phyloP scores from a whole-genome alignment of 2,329 filamentous ascomycete genomes.

The Epichloe amarillans region DNA sequence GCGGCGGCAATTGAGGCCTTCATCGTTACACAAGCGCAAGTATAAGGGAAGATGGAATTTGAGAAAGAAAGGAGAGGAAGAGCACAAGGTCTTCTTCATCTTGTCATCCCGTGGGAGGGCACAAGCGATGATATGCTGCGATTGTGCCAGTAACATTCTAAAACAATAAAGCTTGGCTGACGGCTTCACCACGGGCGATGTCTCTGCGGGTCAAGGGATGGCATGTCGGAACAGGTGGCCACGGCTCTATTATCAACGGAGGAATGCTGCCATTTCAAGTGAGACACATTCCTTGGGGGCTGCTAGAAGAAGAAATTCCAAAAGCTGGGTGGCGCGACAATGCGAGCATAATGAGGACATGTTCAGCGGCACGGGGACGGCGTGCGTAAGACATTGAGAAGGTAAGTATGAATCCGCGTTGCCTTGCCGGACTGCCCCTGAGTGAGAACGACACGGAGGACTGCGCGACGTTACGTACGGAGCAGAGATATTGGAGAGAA shows the following conservation, averaged over 20 bases:
- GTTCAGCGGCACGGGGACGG: not conserved
- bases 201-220: not conserved
- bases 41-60: too few relatives aligned
- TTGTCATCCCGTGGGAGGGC: too few relatives aligned
- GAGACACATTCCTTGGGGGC: not conserved
- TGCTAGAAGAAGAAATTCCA: not conserved
- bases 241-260: not conserved
- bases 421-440: not conserved
- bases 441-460: not conserved
- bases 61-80: not conserved
- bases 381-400: not conserved
- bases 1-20: constrained; percentile 4
- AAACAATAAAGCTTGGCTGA: not conserved
- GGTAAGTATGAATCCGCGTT: not conserved
- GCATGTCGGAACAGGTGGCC: not conserved
- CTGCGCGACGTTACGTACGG: too few relatives aligned
- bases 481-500: not conserved
- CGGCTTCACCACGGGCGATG: not conserved
- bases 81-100: not conserved
- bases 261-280: not conserved
- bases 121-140: too few relatives aligned
- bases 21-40: not conserved
- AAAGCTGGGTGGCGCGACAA: not conserved
- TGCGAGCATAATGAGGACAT: not conserved
- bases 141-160: not conserved